Conservation (phyloP, 768 basidiomycete species). For the Suillus hirtellus region DNA sequence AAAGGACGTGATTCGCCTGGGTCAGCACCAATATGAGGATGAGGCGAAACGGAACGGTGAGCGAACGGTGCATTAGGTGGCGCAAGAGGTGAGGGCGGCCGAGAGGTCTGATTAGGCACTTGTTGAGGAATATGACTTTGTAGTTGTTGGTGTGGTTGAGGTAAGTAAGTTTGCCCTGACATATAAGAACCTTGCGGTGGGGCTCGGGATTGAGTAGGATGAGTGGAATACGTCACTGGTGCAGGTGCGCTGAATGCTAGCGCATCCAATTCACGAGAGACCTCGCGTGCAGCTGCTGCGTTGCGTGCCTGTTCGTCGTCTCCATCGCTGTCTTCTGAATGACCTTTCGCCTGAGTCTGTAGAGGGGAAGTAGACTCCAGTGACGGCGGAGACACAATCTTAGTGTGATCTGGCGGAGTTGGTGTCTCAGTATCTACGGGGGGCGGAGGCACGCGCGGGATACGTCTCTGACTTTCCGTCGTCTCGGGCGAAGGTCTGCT, state of each 20-base stretch:
- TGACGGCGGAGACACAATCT: not conserved
- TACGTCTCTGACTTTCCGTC: constrained; percentile 26
- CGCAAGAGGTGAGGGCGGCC: constrained; percentile 26
- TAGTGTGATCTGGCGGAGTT: not conserved
- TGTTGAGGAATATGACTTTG: constrained; percentile 15
- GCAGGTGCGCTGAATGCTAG: constrained; percentile 42
- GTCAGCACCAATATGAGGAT: constrained; percentile 27
- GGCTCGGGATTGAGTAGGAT: constrained; percentile 20
- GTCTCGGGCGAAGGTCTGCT: constrained; percentile 16
- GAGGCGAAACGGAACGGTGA: constrained; percentile 40
- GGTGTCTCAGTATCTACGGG: constrained; percentile 28
- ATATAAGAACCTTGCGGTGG: constrained; percentile 5
- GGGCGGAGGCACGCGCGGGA: constrained; percentile 42
- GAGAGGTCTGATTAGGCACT: constrained; percentile 14
- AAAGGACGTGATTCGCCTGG: constrained; percentile 12
- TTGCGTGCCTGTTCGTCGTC: constrained; percentile 58
- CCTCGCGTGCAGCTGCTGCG: constrained; percentile 68
- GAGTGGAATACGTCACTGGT: constrained; percentile 18
- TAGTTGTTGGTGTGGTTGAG: constrained; percentile 11
- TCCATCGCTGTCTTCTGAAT: constrained; percentile 21
- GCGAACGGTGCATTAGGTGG: constrained; percentile 45
- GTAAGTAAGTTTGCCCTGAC: not conserved
- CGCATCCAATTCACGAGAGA: constrained; percentile 64
- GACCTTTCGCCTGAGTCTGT: constrained; percentile 9
- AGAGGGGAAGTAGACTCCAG: constrained; percentile 11